Evolutionary conservation across 169 alveolate genomes (phyloP).

Genomic region (Plasmodium gonderi): DNA sequence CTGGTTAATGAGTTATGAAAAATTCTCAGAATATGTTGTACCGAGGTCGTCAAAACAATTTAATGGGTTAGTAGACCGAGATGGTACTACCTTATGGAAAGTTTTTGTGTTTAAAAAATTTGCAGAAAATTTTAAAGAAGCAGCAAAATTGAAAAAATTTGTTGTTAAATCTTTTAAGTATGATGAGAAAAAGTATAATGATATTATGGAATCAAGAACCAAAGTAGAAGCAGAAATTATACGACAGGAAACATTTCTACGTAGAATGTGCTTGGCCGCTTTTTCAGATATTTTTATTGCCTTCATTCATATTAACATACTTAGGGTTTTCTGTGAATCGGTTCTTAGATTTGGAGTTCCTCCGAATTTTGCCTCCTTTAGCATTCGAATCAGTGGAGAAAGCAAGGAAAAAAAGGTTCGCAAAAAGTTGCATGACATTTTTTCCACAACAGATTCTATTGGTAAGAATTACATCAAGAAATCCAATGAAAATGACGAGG

Average conservation of each 20-base stretch:
- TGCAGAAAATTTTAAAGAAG: slow-evolving; percentile 81
- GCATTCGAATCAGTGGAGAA: slow-evolving; percentile 78
- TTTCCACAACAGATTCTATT: slow-evolving; percentile 39
- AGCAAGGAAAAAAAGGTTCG: slow-evolving; percentile 67
- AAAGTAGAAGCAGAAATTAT: slow-evolving; percentile 88
- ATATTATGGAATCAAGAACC: slow-evolving; percentile 82
- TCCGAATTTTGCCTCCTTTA: slow-evolving; percentile 87
- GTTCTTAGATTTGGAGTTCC: slow-evolving; percentile 93
- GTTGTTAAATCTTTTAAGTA: slow-evolving; percentile 86
- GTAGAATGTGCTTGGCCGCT: slow-evolving; percentile 89
- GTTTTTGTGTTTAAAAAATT: slow-evolving; percentile 85
- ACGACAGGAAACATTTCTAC: slow-evolving; percentile 89
- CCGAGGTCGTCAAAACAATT: slow-evolving; percentile 87
- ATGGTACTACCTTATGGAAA: slow-evolving; percentile 86
- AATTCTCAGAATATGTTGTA: slow-evolving; percentile 84
- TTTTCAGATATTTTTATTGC: slow-evolving; percentile 91
- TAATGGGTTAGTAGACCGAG: slow-evolving; percentile 80
- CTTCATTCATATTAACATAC: slow-evolving; percentile 90
- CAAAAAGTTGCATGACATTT: slow-evolving; percentile 42
- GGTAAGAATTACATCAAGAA: slow-evolving; percentile 44
- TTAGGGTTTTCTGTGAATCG: slow-evolving; percentile 92
- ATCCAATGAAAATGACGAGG: slow-evolving; percentile 62
- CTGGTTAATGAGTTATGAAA: slow-evolving; percentile 82
- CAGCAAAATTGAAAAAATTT: slow-evolving; percentile 83
- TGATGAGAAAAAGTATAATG: slow-evolving; percentile 86